These are phyloP conservation scores for Naganishia vishniacii DNA, from an alignment of 768 basidiomycete species.

Conservation along the genomic window DNA sequence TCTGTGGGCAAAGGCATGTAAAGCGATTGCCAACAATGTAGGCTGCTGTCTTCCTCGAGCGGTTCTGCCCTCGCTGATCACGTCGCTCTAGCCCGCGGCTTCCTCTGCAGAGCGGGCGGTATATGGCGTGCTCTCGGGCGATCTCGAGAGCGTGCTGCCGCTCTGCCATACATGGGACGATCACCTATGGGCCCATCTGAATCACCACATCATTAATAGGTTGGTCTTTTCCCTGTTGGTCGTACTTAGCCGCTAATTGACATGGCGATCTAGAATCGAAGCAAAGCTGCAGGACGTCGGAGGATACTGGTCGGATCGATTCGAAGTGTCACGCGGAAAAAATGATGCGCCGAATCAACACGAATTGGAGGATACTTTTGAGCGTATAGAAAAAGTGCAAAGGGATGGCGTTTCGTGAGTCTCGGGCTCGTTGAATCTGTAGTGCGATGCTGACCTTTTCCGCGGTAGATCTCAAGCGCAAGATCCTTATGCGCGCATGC, in stretches of 20 bases:
- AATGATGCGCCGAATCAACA: constrained; percentile 56
- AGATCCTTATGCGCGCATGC: constrained; percentile 49
- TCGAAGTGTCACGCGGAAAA: constrained; percentile 11
- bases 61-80: not conserved
- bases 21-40: constrained; percentile 71
- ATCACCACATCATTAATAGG: constrained; percentile 62
- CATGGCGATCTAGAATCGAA: constrained; percentile 59
- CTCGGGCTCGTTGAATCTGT: not conserved
- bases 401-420: constrained; percentile 43
- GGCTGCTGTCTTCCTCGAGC: constrained; percentile 36
- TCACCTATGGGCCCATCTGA: constrained; percentile 85
- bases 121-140: constrained; percentile 70
- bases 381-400: constrained; percentile 39
- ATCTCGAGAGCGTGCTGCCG: constrained; percentile 63
- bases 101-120: constrained; percentile 72
- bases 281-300: constrained; percentile 61
- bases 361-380: constrained; percentile 53
- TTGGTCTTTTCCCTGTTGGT: constrained; percentile 11
- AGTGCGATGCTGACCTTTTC: not conserved
- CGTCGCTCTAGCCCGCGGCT: constrained; percentile 53
- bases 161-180: constrained; percentile 90
- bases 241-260: not conserved
- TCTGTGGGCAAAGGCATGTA: constrained; percentile 84
- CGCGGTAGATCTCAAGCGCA: constrained; percentile 33
- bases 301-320: constrained; percentile 73